Base-by-base conservation (phyloP, 75 land plant species). In the Larix kaempferi region DNA sequence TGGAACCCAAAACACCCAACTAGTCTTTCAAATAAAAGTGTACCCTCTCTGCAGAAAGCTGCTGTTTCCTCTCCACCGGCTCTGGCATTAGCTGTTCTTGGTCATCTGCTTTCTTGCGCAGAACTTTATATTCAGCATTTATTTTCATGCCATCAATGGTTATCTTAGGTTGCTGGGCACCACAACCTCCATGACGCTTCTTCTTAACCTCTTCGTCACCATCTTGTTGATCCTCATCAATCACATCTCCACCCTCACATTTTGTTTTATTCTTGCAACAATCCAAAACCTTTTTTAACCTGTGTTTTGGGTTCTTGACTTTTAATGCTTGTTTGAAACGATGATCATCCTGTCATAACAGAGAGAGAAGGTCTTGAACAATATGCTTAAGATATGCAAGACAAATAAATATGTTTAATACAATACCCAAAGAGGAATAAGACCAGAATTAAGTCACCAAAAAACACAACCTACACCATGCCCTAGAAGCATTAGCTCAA, bases 61-160 rank as follows among this genome's bases (percentile, higher is more conserved):
- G 85, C 76, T 95, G 98, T 76, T 95, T 95, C 41, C 99, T 88
- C 80, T 98, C 99, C 27, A 84, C 98, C 76, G 99, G 99, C 76
- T 98, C 99, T 27, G 99, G 99, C 81, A 98, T 84, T 39, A 80
- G 54, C 74, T 95, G 99, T 49, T 98, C 99, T 52, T 82, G 90
- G 35, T 91, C 94, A 80, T 98, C 99, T 73, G 41, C 78, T 78
- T 91, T 98, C 86, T 95, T 98, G 79, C 86, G 89, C 60, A 62
- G 80, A 62, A 79, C 76, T 75, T 95, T 98, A 78, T 90, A 98
- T 74, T 98, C 98, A 12, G 93, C 93, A 64, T 91, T 80, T 77
- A 98, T 92, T 69, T 95, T 98, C 99, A 98, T 95, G 6, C 99
- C 99, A 58, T 98, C 99, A 78, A 98, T 89, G 14, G 87, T 81